Percentiles rank a stretch among this genome's conserved stretches.
Conservation (phyloP, 2,329 filamentous ascomycete genomes). For the Periconia digitata region DNA sequence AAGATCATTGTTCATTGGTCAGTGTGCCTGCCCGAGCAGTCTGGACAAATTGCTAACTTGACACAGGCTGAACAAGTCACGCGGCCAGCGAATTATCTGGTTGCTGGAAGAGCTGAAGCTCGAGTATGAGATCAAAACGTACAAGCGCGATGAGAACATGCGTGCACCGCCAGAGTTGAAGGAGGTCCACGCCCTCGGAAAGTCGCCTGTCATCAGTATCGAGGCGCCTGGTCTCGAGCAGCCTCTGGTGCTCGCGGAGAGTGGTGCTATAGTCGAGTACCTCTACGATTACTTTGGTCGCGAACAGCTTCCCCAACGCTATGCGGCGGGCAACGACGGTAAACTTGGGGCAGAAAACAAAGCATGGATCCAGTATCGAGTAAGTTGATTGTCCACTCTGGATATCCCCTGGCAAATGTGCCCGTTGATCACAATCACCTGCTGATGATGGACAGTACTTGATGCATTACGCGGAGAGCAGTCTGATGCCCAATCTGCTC, state of each 20-base stretch:
- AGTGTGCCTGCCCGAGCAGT: slow-evolving; percentile 14
- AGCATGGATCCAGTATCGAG: slow-evolving; percentile 60
- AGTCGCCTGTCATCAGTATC: slow-evolving; percentile 77
- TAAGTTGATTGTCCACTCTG: slow-evolving; percentile 18
- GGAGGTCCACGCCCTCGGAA: slow-evolving; percentile 80
- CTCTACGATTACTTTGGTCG: slow-evolving; percentile 67
- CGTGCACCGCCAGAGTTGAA: slow-evolving; percentile 77
- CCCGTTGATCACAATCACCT: not conserved
- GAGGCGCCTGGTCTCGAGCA: slow-evolving; percentile 49
- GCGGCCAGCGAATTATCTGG: slow-evolving; percentile 82
- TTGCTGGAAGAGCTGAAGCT: slow-evolving; percentile 80
- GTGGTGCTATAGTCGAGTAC: slow-evolving; percentile 79
- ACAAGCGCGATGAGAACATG: slow-evolving; percentile 66
- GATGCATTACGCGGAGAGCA: slow-evolving; percentile 85
- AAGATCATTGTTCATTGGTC: slow-evolving; percentile 43
- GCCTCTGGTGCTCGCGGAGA: slow-evolving; percentile 74
- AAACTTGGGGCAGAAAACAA: slow-evolving; percentile 61
- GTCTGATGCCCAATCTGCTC: slow-evolving; percentile 72
- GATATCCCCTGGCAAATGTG: no score
- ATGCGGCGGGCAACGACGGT: slow-evolving; percentile 56
- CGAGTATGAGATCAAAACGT: slow-evolving; percentile 77
- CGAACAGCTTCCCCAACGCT: slow-evolving; percentile 55
- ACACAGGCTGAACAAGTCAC: slow-evolving; percentile 78
- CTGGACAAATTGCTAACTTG: not conserved
- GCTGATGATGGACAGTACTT: slow-evolving; percentile 24